phyloP scores from a whole-genome alignment of 345 rosid genomes.

The Citrus sp. region DNA sequence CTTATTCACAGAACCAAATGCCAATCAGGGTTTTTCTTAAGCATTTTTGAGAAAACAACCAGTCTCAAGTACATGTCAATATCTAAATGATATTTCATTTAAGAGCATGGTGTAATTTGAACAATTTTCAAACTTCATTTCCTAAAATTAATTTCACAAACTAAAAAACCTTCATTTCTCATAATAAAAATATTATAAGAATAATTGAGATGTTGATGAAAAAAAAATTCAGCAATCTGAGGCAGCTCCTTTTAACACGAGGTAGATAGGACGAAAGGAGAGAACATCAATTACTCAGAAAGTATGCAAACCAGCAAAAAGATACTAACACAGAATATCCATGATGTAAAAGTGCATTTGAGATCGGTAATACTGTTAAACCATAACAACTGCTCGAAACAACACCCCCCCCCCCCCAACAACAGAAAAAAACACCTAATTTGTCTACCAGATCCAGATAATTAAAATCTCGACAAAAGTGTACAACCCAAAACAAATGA shows the following conservation, averaged over 20 bases:
- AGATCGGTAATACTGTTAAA: not conserved
- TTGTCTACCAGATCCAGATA: not conserved
- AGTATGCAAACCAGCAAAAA: not conserved
- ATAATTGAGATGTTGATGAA: not conserved
- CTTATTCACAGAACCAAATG: not conserved
- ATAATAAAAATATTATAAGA: not conserved
- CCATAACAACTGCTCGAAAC: not conserved
- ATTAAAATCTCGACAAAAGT: not conserved
- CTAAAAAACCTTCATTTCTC: not conserved
- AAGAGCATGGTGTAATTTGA: not conserved
- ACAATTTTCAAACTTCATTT: not conserved
- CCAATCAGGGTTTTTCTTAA: not conserved
- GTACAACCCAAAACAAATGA: not conserved
- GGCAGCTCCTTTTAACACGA: not conserved
- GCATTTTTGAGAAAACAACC: not conserved
- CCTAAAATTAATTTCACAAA: not conserved
- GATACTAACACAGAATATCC: not conserved
- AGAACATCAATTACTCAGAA: not conserved
- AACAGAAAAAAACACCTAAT: no score
- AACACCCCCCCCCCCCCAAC: no score
- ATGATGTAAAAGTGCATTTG: not conserved
- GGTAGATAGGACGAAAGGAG: not conserved
- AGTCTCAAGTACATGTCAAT: not conserved
- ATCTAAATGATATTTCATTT: not conserved
- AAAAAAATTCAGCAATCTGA: not conserved